A percentile compares a stretch with the other conserved stretches of the same genome.
phyloP scores from a whole-genome alignment of 805 yeast species.

The Barnettozyma salicaria region DNA sequence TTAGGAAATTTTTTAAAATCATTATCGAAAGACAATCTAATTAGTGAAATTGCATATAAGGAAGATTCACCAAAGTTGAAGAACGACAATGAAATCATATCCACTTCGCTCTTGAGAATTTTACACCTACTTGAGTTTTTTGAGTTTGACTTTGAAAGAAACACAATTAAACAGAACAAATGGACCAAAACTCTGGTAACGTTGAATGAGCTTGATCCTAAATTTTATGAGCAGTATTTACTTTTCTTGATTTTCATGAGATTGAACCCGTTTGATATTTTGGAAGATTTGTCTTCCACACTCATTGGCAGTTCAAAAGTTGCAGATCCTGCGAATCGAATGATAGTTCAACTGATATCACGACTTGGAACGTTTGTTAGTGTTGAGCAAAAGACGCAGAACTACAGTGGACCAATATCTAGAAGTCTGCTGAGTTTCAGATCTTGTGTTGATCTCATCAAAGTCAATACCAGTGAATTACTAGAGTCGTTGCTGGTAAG shows the following conservation, averaged over 20 bases:
- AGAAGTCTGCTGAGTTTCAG: slow-evolving; percentile 60
- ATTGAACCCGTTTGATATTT: slow-evolving; percentile 34
- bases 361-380: slow-evolving; percentile 44
- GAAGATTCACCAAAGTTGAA: slow-evolving; percentile 32
- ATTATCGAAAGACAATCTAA: slow-evolving; percentile 21
- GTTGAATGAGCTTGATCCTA: slow-evolving; percentile 27
- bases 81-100: slow-evolving; percentile 46
- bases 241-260: slow-evolving; percentile 43
- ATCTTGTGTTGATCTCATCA: slow-evolving; percentile 52
- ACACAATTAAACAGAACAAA: slow-evolving; percentile 34
- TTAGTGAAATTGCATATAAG: slow-evolving; percentile 15
- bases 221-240: slow-evolving; percentile 37
- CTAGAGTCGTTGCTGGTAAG: slow-evolving; percentile 47
- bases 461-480: slow-evolving; percentile 45
- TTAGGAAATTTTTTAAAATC: slow-evolving; percentile 24
- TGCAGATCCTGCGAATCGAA: slow-evolving; percentile 25
- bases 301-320: slow-evolving; percentile 36
- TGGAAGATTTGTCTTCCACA: slow-evolving; percentile 31
- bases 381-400: slow-evolving; percentile 44
- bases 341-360: slow-evolving; percentile 37
- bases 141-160: slow-evolving; percentile 4
- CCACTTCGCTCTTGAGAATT: slow-evolving; percentile 50
- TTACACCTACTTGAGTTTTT: slow-evolving; percentile 48
- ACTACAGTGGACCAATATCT: slow-evolving; percentile 66
- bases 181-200: slow-evolving; percentile 47